Percentiles rank a stretch among this genome's conserved stretches.
Evolutionary conservation across 768 basidiomycete species (phyloP).

Genomic region (Suillus paluster): DNA sequence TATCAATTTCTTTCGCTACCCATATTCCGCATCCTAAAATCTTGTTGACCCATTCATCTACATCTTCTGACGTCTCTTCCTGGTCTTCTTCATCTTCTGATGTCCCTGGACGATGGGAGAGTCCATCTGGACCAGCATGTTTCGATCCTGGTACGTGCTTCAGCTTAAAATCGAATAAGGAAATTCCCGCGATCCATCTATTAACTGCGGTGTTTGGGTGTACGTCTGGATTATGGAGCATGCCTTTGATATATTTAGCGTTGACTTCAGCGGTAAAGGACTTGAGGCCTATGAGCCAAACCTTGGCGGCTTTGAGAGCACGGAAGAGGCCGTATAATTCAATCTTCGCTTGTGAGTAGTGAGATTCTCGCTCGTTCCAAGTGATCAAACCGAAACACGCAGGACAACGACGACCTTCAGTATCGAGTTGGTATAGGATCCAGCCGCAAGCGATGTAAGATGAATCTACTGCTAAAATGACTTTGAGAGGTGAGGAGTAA

Average conservation of each 20-base stretch:
- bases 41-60: conserved; percentile 18
- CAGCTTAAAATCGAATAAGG: conserved; percentile 36
- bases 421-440: conserved; percentile 32
- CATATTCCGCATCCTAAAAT: conserved; percentile 2
- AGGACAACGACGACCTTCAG: conserved; percentile 21
- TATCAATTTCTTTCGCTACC: not conserved
- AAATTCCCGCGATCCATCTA: conserved; percentile 31
- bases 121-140: conserved; percentile 33
- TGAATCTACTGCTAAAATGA: conserved; percentile 29
- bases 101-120: conserved; percentile 26
- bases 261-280: conserved; percentile 44
- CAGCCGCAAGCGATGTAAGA: conserved; percentile 41
- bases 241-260: conserved; percentile 45
- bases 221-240: conserved; percentile 39
- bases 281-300: conserved; percentile 33
- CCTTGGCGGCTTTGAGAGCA: conserved; percentile 23
- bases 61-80: no score
- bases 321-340: conserved; percentile 35
- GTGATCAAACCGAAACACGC: conserved; percentile 31
- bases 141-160: conserved; percentile 31
- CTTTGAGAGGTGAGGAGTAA: conserved; percentile 9
- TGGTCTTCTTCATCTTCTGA: conserved; percentile 20
- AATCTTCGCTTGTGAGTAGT: conserved; percentile 26
- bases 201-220: conserved; percentile 38
- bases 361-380: not conserved